Conservation (phyloP, 2,329 filamentous ascomycete genomes). For the Neopestalotiopsis sp. region DNA sequence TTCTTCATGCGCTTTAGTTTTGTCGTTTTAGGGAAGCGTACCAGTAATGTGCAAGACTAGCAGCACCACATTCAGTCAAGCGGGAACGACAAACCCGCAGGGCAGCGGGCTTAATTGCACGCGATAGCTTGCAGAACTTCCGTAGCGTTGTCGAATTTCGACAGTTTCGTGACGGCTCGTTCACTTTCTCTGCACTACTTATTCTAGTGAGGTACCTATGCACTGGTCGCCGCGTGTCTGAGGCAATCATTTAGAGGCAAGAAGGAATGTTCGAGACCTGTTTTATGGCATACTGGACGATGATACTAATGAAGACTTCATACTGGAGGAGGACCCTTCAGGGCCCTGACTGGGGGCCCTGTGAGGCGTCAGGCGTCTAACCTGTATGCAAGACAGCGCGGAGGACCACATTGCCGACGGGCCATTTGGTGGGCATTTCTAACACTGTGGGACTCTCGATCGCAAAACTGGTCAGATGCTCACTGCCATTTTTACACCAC, state of each 20-base stretch:
- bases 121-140: not conserved
- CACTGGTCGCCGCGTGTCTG: not conserved
- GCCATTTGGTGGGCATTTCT: not conserved
- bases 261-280: not conserved
- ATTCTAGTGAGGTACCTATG: not conserved
- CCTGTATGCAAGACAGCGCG: not conserved
- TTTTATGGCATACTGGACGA: not conserved
- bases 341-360: not conserved
- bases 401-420: not conserved
- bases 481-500: not conserved
- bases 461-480: not conserved
- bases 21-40: no score
- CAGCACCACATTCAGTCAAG: no score
- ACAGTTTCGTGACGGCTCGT: not conserved
- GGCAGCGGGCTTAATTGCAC: no score
- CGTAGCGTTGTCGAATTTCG: not conserved
- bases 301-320: not conserved
- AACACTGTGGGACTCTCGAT: not conserved
- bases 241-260: not conserved
- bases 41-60: no score
- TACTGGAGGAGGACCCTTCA: not conserved
- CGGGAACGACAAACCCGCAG: no score
- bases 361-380: not conserved
- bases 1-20: not conserved
- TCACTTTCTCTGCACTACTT: not conserved